These are phyloP conservation scores for Leishmania tarentolae DNA, from an alignment of 208 protist genomes.

Conservation along the genomic window DNA sequence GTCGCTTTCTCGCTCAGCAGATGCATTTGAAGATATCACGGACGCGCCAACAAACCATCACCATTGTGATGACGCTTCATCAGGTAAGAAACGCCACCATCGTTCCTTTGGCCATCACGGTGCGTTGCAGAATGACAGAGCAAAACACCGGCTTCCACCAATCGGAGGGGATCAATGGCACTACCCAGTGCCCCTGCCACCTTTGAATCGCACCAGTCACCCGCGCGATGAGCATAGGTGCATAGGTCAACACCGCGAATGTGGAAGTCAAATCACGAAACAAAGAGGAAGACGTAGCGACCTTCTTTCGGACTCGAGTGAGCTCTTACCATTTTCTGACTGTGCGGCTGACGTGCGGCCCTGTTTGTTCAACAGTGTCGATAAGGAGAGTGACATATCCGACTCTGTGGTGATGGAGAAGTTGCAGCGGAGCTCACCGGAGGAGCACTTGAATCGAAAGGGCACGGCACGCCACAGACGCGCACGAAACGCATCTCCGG, in stretches of 20 bases:
- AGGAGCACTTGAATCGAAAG: neutral
- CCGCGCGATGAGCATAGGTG: neutral
- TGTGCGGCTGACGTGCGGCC: neutral
- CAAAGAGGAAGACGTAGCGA: neutral
- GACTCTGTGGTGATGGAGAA: neutral
- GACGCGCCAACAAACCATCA: neutral
- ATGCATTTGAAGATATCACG: neutral
- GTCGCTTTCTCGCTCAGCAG: neutral
- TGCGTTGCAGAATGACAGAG: neutral
- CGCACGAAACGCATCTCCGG: neutral
- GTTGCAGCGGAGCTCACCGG: neutral
- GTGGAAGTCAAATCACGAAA: neutral
- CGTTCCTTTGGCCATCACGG: neutral
- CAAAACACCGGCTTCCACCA: neutral
- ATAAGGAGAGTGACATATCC: neutral
- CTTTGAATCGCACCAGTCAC: neutral
- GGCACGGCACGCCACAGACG: neutral
- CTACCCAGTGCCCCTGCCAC: neutral
- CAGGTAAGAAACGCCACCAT: no score
- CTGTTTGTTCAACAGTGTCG: neutral
- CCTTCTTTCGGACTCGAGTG: neutral
- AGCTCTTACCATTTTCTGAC: neutral
- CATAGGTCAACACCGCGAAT: neutral
- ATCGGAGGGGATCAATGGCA: neutral
- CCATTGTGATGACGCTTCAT: neutral